Conservation (phyloP, 2,329 filamentous ascomycete species). For the Neurospora crassa region DNA sequence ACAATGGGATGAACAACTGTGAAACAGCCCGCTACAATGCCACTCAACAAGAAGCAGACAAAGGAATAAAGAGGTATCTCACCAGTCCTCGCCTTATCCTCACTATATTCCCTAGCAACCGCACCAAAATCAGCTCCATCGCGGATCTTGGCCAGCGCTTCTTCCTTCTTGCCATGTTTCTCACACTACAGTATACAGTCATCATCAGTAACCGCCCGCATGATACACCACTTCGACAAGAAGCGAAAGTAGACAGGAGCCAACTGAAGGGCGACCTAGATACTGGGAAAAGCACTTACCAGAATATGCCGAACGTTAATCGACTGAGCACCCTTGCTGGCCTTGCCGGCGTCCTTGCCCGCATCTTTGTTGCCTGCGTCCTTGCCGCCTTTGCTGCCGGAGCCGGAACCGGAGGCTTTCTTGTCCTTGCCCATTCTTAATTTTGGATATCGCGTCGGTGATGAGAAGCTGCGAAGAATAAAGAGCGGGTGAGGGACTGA, state of each 20-base stretch:
- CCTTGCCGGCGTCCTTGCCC: constrained; percentile 18
- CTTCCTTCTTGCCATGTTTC: constrained; percentile 70
- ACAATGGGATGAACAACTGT: background rate
- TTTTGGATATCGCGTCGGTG: background rate
- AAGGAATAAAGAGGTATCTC: constrained; percentile 1
- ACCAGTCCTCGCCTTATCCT: constrained; percentile 67
- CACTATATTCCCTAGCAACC: constrained; percentile 61
- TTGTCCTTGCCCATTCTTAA: constrained; percentile 19
- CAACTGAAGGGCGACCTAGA: background rate
- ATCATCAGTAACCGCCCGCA: background rate
- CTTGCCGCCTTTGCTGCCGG: background rate
- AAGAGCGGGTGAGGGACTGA: too few relatives aligned
- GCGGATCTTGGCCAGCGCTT: constrained; percentile 59
- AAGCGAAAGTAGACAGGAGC: too few relatives aligned
- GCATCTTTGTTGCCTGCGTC: background rate
- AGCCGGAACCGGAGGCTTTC: background rate
- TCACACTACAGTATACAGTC: constrained; percentile 53
- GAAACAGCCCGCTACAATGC: background rate
- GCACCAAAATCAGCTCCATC: constrained; percentile 64
- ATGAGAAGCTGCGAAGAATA: background rate
- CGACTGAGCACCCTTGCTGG: constrained; percentile 48
- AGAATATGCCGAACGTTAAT: constrained; percentile 71
- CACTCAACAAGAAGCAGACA: background rate
- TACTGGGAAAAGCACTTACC: background rate
- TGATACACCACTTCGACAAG: background rate